Base-by-base conservation (phyloP, 169 alveolate genomes). In the Plasmodium malariae region DNA sequence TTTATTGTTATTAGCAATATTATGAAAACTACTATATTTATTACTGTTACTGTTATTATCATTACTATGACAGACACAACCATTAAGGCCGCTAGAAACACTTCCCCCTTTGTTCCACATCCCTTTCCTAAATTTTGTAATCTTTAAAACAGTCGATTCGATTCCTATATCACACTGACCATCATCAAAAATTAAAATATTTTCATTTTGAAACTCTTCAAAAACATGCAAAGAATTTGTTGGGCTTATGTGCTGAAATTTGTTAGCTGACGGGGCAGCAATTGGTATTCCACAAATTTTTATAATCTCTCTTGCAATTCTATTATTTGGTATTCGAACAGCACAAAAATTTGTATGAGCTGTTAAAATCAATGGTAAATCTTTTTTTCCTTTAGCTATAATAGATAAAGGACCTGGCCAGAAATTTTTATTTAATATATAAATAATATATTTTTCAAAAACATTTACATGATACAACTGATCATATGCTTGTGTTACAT, bases 351-450 rank as follows among this genome's bases (percentile, higher is more conserved):
- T 96, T 1, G 98, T 94, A 30, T 95, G 88, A 0, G 98, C 99
- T 36, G 98, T 96, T 14, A 97, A 93, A 54, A 97, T 92, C 11
- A 91, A 70, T 2, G 98, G 94, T 17, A 96, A 72, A 57, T 86
- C 28, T 24, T 93, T 78, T 85, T 95, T 95, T 2, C 97, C 97
- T 72, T 94, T 93, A 0, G 97, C 93, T 32, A 97, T 97, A 14
- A 97, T 63, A 19, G 99, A 97, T 69, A 98, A 74, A 0, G 99
- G 99, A 0, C 99, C 99, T 12, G 99, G 99, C 97, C 99, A 95
- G 76, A 97, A 98, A 26, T 89, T 60, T 2, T 85, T 85, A 2
- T 97, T 94, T 78, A 98, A 86, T 9, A 78, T 59, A 55, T 92
- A 70, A 43, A 95, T 95, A 4, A 95, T 26, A 45, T 87, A 89